A percentile compares a stretch with the other conserved stretches of the same genome.
These are phyloP conservation scores for Plasmodium fragile DNA, from an alignment of 169 alveolate species.

Conservation along the genomic window DNA sequence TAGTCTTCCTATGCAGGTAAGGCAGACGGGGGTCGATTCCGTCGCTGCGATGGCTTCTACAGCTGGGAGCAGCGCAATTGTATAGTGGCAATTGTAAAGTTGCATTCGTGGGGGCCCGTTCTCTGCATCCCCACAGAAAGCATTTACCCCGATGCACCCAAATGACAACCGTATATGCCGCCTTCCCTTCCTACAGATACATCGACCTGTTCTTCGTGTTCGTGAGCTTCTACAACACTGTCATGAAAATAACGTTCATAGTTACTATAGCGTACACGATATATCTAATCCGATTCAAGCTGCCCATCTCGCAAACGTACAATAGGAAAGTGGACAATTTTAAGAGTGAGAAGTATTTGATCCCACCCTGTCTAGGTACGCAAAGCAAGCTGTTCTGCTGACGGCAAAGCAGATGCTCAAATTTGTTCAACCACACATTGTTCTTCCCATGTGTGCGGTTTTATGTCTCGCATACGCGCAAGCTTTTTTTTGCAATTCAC, in stretches of 20 bases:
- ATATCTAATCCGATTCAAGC: conserved; percentile 88
- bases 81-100: not conserved
- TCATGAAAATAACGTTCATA: conserved; percentile 93
- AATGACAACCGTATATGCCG: not conserved
- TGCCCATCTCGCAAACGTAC: conserved; percentile 93
- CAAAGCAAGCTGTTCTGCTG: conserved; percentile 76
- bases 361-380: conserved; percentile 88
- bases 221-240: conserved; percentile 93
- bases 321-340: conserved; percentile 93
- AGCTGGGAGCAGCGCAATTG: not conserved
- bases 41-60: too few species aligned
- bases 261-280: conserved; percentile 90
- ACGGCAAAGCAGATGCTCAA: not conserved
- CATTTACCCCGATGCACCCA: not conserved
- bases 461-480: not conserved
- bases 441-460: not conserved
- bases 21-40: too few species aligned
- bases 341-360: conserved; percentile 92
- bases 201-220: conserved; percentile 89
- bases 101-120: not conserved
- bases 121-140: not conserved
- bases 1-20: conserved; percentile 94
- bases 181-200: conserved; percentile 78
- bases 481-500: not conserved
- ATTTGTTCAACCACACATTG: not conserved